Evolutionary conservation across 164 flowering plant species (phyloP).

Genomic region (Dillenia turbinata): DNA sequence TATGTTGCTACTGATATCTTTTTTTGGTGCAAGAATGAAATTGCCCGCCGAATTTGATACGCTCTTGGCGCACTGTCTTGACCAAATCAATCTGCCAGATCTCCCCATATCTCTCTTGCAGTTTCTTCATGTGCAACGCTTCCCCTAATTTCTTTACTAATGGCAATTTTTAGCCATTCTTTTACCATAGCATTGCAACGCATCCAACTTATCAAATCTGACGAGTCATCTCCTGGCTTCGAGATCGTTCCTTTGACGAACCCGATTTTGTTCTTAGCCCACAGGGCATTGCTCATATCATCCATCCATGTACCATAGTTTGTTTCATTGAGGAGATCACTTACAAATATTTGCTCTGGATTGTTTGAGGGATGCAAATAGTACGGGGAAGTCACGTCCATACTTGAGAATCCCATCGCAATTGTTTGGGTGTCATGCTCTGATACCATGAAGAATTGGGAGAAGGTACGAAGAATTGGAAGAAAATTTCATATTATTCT

Average conservation of each 20-base stretch:
- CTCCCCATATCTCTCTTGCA: not conserved
- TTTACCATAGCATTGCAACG: not conserved
- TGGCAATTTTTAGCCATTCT: slow-evolving; percentile 7
- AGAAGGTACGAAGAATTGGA: too few species aligned
- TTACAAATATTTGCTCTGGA: too few species aligned
- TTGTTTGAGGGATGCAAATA: too few species aligned
- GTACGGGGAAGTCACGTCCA: too few species aligned
- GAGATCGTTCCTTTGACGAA: slow-evolving; percentile 3
- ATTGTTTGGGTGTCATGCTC: too few species aligned
- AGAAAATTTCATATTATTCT: too few species aligned
- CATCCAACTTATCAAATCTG: not conserved
- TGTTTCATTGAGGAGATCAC: too few species aligned
- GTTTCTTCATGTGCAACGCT: slow-evolving; percentile 3
- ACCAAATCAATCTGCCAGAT: slow-evolving; percentile 2
- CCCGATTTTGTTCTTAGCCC: not conserved
- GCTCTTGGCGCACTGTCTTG: slow-evolving; percentile 5
- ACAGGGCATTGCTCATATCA: not conserved
- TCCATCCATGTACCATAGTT: too few species aligned
- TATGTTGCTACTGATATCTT: too few species aligned
- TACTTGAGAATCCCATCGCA: too few species aligned
- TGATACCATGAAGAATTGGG: too few species aligned
- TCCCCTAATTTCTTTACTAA: not conserved
- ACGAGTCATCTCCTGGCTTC: not conserved
- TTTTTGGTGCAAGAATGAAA: too few species aligned
- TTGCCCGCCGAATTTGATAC: not conserved